Evolutionary conservation across 148 eudicot genomes (phyloP).

Genomic region (Camellia japonica): DNA sequence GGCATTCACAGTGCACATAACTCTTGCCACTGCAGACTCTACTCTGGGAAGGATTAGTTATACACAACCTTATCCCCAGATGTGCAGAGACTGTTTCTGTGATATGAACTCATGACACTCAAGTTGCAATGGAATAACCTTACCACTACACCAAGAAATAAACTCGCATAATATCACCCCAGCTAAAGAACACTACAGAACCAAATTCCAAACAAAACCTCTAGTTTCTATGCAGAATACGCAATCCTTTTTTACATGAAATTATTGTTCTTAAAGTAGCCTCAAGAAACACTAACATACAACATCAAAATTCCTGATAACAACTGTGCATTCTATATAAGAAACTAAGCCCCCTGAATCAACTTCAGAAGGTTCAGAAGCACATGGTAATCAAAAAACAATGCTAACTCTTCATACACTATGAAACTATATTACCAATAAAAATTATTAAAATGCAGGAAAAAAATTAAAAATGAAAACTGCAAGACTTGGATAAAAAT

Average conservation of each 20-base stretch:
- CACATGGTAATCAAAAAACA: slow-evolving; percentile 15
- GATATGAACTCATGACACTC: no score
- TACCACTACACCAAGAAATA: background rate
- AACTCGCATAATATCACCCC: background rate
- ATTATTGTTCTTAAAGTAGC: background rate
- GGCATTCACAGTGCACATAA: no score
- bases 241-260: slow-evolving; percentile 10
- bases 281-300: slow-evolving; percentile 16
- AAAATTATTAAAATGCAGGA: slow-evolving; percentile 13
- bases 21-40: no score
- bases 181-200: background rate
- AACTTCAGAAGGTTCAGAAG: slow-evolving; percentile 12
- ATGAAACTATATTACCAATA: slow-evolving; percentile 19
- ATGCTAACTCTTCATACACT: slow-evolving; percentile 19
- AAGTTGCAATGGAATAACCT: no score
- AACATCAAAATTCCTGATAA: slow-evolving; percentile 18
- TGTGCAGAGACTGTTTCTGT: no score
- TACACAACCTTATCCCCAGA: no score
- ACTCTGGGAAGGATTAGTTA: no score
- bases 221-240: background rate
- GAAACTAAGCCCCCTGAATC: slow-evolving; percentile 13
- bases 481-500: slow-evolving; percentile 17
- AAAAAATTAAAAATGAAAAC: background rate
- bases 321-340: slow-evolving; percentile 17
- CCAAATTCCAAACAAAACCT: background rate